These are phyloP conservation scores for Kalmanozyma brasiliensis DNA, from an alignment of 1,284 basidiomycete species.

Conservation along the genomic window DNA sequence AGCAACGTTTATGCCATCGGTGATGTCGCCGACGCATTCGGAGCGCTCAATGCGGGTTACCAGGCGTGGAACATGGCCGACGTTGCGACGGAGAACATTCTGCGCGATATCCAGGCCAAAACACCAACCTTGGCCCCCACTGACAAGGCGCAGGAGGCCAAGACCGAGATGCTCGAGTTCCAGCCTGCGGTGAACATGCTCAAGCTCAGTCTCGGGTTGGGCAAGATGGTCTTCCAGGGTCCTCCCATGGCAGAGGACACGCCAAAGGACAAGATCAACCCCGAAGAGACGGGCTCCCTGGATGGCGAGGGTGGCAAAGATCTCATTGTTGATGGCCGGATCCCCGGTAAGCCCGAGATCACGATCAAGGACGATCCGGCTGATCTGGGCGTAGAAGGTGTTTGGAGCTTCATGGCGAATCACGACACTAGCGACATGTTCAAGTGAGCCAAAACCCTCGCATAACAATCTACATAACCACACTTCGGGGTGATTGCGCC, in stretches of 20 bases:
- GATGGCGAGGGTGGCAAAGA: constrained; percentile 18
- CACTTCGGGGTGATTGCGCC: too few relatives aligned
- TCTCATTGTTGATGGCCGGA: constrained; percentile 27
- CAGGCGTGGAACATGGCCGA: constrained; percentile 68
- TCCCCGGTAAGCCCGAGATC: constrained; percentile 46
- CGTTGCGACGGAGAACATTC: constrained; percentile 63
- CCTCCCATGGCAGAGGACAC: constrained; percentile 33
- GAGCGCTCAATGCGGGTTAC: constrained; percentile 66
- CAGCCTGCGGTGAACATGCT: constrained; percentile 60
- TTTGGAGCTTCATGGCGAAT: constrained; percentile 64
- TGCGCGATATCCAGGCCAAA: constrained; percentile 49
- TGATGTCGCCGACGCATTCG: constrained; percentile 66
- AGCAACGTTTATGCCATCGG: constrained; percentile 65
- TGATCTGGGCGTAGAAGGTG: constrained; percentile 61
- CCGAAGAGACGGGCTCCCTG: constrained; percentile 24
- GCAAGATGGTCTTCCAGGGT: constrained; percentile 63
- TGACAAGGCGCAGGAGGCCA: constrained; percentile 1
- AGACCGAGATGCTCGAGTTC: constrained; percentile 47
- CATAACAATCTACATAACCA: too few relatives aligned
- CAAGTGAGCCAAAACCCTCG: constrained; percentile 11
- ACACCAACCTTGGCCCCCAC: too few relatives aligned
- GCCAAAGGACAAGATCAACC: constrained; percentile 15
- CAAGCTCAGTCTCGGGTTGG: constrained; percentile 61
- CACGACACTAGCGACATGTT: constrained; percentile 58
- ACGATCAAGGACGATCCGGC: constrained; percentile 57